Evolutionary conservation across 2,329 filamentous ascomycete genomes (phyloP).

Genomic region (Fusarium begoniae): DNA sequence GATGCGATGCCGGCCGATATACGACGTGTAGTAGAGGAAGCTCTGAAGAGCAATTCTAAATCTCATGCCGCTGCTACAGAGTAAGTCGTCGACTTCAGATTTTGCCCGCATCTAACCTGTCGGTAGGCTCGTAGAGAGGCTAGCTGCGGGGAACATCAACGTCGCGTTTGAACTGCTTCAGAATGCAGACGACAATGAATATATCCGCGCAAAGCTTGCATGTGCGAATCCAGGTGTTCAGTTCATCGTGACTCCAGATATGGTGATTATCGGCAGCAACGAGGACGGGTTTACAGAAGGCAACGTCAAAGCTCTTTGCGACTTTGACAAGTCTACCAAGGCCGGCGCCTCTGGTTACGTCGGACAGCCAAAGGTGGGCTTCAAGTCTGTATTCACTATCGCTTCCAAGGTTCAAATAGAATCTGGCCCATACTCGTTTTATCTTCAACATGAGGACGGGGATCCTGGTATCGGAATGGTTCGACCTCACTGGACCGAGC

Average conservation of each 20-base stretch:
- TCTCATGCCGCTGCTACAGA: background rate
- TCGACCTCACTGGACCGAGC: background rate
- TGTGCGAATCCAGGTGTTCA: background rate
- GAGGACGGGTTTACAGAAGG: background rate
- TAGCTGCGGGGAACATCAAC: background rate
- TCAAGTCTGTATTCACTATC: background rate
- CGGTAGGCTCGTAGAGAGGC: background rate
- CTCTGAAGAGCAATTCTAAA: background rate
- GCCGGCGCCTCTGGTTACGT: background rate
- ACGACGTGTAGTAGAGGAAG: background rate
- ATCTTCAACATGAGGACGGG: background rate
- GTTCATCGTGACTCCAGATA: background rate
- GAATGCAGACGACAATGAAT: background rate
- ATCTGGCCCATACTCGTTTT: background rate
- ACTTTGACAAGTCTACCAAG: background rate
- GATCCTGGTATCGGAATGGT: background rate
- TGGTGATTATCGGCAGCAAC: background rate
- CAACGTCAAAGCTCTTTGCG: background rate
- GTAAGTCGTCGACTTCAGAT: background rate
- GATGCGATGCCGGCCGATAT: background rate
- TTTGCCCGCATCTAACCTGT: accelerated
- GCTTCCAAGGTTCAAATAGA: background rate
- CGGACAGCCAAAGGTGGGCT: background rate
- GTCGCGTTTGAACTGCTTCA: background rate
- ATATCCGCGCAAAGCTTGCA: background rate